phyloP scores from a whole-genome alignment of 1,139 yeast genomes.

The Protomyces arabidopsidicola region DNA sequence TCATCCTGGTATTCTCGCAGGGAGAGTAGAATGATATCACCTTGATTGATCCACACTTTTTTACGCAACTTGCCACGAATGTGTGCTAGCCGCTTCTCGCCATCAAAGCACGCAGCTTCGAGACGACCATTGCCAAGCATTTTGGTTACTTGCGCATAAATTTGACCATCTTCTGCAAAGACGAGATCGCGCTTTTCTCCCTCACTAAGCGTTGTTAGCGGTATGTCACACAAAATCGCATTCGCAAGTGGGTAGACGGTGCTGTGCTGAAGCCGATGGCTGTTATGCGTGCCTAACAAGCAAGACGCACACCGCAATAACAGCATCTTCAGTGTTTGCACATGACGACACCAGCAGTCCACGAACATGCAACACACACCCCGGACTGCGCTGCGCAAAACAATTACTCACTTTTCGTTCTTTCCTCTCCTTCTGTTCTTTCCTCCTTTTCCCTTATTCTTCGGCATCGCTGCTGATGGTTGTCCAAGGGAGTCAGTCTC shows the following conservation, averaged over 20 bases:
- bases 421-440: slow-evolving; percentile 43
- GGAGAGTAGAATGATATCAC: slow-evolving; percentile 92
- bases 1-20: slow-evolving; percentile 98
- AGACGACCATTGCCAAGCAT: slow-evolving; percentile 98
- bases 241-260: too few relatives aligned
- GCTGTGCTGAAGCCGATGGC: too few relatives aligned
- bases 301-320: too few relatives aligned
- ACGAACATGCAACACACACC: too few relatives aligned
- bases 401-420: slow-evolving; percentile 89
- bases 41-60: slow-evolving; percentile 96
- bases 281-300: too few relatives aligned
- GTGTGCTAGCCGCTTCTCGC: slow-evolving; percentile 88
- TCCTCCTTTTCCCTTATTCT: slow-evolving; percentile 49
- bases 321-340: too few relatives aligned
- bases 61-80: slow-evolving; percentile 98
- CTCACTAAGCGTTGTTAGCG: slow-evolving; percentile 42
- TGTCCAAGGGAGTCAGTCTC: not conserved
- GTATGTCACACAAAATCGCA: not conserved
- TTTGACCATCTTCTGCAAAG: slow-evolving; percentile 94
- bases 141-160: slow-evolving; percentile 95
- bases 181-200: slow-evolving; percentile 91
- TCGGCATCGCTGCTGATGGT: slow-evolving; percentile 43
- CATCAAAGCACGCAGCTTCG: slow-evolving; percentile 93
- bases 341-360: too few relatives aligned
- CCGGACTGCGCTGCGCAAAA: slow-evolving; percentile 39